phyloP scores from a whole-genome alignment of 306 rosid genomes.

The Trichosanthes truncata region DNA sequence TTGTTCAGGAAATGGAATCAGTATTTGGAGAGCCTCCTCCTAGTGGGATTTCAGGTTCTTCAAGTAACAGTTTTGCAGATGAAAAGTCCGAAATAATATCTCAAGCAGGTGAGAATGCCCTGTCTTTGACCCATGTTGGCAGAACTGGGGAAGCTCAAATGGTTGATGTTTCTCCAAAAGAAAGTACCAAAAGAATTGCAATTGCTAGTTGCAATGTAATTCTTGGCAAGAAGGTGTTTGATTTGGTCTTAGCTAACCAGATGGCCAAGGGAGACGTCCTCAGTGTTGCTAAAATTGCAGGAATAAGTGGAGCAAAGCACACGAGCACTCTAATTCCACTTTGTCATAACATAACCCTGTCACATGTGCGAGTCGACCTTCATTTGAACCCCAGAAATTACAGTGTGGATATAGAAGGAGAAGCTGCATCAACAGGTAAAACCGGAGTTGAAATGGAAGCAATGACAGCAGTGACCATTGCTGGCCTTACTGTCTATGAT shows the following conservation, averaged over 20 bases:
- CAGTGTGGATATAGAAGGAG: conserved; percentile 72
- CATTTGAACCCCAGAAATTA: conserved; percentile 40
- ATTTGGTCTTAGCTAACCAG: conserved; percentile 61
- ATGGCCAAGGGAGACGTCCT: conserved; percentile 81
- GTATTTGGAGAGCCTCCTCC: conserved; percentile 59
- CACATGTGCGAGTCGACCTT: conserved; percentile 59
- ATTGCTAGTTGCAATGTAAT: conserved; percentile 63
- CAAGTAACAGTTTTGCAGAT: conserved; percentile 13
- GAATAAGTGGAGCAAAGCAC: conserved; percentile 81
- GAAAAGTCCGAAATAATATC: conserved; percentile 20
- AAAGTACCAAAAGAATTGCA: conserved; percentile 59
- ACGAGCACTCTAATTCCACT: conserved; percentile 76
- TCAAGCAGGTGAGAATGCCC: conserved; percentile 19
- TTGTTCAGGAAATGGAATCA: conserved; percentile 72
- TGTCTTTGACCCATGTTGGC: conserved; percentile 52
- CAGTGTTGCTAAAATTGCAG: conserved; percentile 75
- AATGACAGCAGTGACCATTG: conserved; percentile 65
- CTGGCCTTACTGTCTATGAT: conserved; percentile 77
- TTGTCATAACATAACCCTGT: conserved; percentile 65
- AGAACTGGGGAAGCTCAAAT: conserved; percentile 73
- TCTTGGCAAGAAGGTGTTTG: conserved; percentile 83
- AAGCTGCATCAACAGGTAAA: conserved; percentile 53
- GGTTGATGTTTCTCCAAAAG: conserved; percentile 87
- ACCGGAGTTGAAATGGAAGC: conserved; percentile 94
- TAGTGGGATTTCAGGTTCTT: conserved; percentile 33